These are phyloP conservation scores for Lolium perenne DNA, from an alignment of 176 grass and related monocot genomes.

Conservation along the genomic window DNA sequence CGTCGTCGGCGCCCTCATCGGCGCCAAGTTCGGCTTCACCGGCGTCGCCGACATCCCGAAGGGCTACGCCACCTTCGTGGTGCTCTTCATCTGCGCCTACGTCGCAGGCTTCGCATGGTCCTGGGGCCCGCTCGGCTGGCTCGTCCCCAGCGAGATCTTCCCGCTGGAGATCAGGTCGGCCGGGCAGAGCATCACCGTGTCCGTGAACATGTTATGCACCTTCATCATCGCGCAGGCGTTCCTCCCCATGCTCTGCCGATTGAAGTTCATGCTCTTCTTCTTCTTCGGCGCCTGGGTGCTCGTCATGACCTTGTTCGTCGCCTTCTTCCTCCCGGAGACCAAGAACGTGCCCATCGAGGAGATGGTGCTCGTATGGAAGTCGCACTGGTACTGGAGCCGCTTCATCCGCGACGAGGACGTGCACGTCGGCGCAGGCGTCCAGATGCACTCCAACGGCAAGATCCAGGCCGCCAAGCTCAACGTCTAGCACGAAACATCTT, in stretches of 20 bases:
- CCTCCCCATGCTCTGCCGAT: conserved; percentile 86
- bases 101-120: conserved; percentile 96
- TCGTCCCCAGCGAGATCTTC: conserved; percentile 98
- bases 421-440: conserved; percentile 63
- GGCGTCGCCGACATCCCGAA: conserved; percentile 73
- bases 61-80: conserved; percentile 70
- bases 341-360: conserved; percentile 98
- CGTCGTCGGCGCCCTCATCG: conserved; percentile 73
- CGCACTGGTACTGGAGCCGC: conserved; percentile 89
- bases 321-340: conserved; percentile 88
- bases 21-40: conserved; percentile 74
- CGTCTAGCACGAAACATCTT: background rate
- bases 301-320: conserved; percentile 81
- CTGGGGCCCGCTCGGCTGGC: conserved; percentile 93
- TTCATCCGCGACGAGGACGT: conserved; percentile 78
- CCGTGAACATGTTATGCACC: conserved; percentile 95
- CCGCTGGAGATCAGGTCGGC: conserved; percentile 96
- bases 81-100: conserved; percentile 93
- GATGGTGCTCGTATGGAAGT: conserved; percentile 87
- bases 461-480: conserved; percentile 9
- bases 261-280: conserved; percentile 97
- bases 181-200: conserved; percentile 93
- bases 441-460: conserved; percentile 48
- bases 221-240: conserved; percentile 92
- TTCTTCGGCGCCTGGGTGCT: conserved; percentile 94